Conservation (phyloP, 768 basidiomycete species). For the Kwoniella dendrophila region DNA sequence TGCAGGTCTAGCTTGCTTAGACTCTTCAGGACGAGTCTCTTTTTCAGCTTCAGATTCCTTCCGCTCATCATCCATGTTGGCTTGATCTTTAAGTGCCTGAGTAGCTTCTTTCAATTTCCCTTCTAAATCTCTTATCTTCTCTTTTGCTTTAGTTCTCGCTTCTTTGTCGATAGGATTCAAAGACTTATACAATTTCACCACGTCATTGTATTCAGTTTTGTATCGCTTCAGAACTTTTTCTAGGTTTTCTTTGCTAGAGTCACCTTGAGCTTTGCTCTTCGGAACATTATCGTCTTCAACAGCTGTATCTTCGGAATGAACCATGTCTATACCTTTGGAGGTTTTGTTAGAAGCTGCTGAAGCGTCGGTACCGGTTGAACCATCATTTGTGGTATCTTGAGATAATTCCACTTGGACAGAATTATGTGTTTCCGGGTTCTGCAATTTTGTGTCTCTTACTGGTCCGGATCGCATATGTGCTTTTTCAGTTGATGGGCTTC, state of each 20-base stretch:
- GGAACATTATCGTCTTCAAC: background rate
- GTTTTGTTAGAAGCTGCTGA: background rate
- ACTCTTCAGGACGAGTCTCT: background rate
- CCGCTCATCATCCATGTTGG: background rate
- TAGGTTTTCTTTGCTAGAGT: background rate
- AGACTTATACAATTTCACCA: background rate
- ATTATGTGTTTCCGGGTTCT: background rate
- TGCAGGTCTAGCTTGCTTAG: background rate
- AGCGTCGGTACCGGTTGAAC: background rate
- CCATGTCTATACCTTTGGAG: too few species aligned
- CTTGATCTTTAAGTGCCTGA: conserved; percentile 1
- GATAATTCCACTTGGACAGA: background rate
- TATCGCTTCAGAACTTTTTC: conserved; percentile 4
- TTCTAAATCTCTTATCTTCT: background rate
- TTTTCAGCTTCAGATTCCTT: background rate
- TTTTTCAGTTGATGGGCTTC: too few species aligned
- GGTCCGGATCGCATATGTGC: background rate
- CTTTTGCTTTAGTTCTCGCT: conserved; percentile 2
- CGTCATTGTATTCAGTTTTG: conserved; percentile 5
- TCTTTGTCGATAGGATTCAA: background rate
- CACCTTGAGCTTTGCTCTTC: background rate
- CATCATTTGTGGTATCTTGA: background rate
- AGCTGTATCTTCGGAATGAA: too few species aligned
- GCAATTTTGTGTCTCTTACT: background rate
- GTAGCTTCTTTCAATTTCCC: conserved; percentile 4